Percentiles rank a stretch among this genome's conserved stretches.
Evolutionary conservation across 768 basidiomycete genomes (phyloP).

Genomic region (Lactarius sanguifluus): DNA sequence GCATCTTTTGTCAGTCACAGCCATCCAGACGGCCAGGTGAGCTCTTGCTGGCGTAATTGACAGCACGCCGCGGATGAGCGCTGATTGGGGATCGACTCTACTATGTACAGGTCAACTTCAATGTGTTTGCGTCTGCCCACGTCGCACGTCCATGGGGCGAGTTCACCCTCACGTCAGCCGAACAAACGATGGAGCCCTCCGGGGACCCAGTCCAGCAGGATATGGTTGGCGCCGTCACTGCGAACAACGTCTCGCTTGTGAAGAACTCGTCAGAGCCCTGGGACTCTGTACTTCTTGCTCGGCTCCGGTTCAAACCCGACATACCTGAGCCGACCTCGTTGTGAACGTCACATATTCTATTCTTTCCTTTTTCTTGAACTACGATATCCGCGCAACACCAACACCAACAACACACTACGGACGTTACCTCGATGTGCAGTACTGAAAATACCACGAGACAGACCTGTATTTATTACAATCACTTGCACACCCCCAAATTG

Average conservation of each 20-base stretch:
- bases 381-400: not conserved
- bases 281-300: conserved; percentile 63
- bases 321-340: conserved; percentile 53
- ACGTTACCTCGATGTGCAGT: not conserved
- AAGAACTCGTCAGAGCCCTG: conserved; percentile 38
- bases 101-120: conserved; percentile 59
- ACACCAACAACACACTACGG: not conserved
- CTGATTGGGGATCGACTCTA: conserved; percentile 14
- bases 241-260: conserved; percentile 54
- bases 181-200: conserved; percentile 38
- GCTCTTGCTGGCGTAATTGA: conserved; percentile 18
- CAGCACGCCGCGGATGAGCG: conserved; percentile 11
- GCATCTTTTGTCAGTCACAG: conserved; percentile 73
- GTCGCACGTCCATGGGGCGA: conserved; percentile 69
- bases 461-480: not conserved
- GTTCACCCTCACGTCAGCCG: conserved; percentile 55
- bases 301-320: conserved; percentile 67
- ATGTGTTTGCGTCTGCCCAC: conserved; percentile 54
- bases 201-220: conserved; percentile 47
- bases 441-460: not conserved
- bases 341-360: conserved; percentile 27
- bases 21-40: conserved; percentile 59
- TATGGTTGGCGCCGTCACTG: conserved; percentile 32
- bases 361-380: not conserved
- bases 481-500: not conserved